These are phyloP conservation scores for Macaranga tanarius DNA, from an alignment of 441 rosid species.

Conservation along the genomic window DNA sequence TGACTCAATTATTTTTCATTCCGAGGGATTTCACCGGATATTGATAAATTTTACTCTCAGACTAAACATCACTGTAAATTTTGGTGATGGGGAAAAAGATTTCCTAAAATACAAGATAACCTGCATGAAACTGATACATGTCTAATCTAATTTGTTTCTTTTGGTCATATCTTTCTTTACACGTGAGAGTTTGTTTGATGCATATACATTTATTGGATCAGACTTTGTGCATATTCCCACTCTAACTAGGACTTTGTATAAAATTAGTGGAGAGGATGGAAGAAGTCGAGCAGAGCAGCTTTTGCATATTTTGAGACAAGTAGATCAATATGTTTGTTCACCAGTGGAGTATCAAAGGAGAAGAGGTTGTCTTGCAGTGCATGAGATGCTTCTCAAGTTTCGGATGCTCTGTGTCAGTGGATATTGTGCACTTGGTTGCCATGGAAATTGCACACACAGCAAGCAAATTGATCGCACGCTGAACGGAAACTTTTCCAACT, in stretches of 20 bases:
- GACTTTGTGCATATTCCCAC: slow-evolving; percentile 23
- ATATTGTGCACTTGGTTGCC: slow-evolving; percentile 93
- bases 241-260: slow-evolving; percentile 33
- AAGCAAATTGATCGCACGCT: slow-evolving; percentile 76
- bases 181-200: slow-evolving; percentile 1
- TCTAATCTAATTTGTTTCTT: neutral
- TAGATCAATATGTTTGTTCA: slow-evolving; percentile 86
- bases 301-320: slow-evolving; percentile 85
- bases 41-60: neutral
- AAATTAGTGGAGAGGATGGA: slow-evolving; percentile 98
- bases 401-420: slow-evolving; percentile 87
- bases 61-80: neutral
- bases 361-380: slow-evolving; percentile 93
- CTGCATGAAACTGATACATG: neutral
- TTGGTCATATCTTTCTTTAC: neutral
- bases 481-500: slow-evolving; percentile 71
- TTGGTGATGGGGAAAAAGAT: neutral
- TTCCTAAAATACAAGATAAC: neutral
- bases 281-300: slow-evolving; percentile 99
- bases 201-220: slow-evolving; percentile 8
- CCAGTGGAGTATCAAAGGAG: slow-evolving; percentile 85
- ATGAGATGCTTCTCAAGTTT: slow-evolving; percentile 91
- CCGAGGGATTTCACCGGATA: neutral
- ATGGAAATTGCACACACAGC: slow-evolving; percentile 84
- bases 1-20: neutral